A percentile compares a stretch with the other conserved stretches of the same genome.
Conservation (phyloP, 2,329 filamentous ascomycete genomes). For the Didymella keratinophila region DNA sequence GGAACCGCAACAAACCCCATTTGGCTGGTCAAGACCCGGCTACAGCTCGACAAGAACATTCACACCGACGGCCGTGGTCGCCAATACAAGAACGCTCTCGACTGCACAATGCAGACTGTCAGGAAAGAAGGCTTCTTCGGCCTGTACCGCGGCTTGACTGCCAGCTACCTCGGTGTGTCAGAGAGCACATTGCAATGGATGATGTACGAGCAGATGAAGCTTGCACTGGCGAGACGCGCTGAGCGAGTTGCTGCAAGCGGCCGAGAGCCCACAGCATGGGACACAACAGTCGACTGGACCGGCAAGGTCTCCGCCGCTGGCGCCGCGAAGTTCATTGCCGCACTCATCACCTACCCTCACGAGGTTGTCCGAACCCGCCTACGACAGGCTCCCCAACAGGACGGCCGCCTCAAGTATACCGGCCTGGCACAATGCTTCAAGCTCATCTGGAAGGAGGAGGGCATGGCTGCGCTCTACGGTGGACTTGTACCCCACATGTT, state of each 20-base stretch:
- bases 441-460: slow-evolving; percentile 87
- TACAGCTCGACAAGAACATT: slow-evolving; percentile 89
- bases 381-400: slow-evolving; percentile 79
- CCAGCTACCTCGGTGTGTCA: slow-evolving; percentile 88
- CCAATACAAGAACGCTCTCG: slow-evolving; percentile 84
- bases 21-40: slow-evolving; percentile 92
- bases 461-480: slow-evolving; percentile 84
- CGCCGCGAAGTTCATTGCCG: slow-evolving; percentile 83
- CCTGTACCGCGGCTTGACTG: slow-evolving; percentile 88
- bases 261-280: slow-evolving; percentile 72
- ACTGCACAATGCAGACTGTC: slow-evolving; percentile 85
- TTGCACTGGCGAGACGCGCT: slow-evolving; percentile 71
- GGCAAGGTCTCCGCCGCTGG: slow-evolving; percentile 83
- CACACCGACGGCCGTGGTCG: slow-evolving; percentile 67
- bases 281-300: slow-evolving; percentile 77
- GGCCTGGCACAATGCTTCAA: slow-evolving; percentile 89
- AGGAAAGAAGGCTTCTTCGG: slow-evolving; percentile 81
- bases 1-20: slow-evolving; percentile 95
- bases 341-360: slow-evolving; percentile 87
- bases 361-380: slow-evolving; percentile 87
- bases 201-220: slow-evolving; percentile 92
- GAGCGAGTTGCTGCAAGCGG: slow-evolving; percentile 63
- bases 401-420: slow-evolving; percentile 81
- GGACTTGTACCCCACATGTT: slow-evolving; percentile 91
- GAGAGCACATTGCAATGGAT: slow-evolving; percentile 95